phyloP scores from a whole-genome alignment of 257 asterid genomes.

The Perilla frutescens region DNA sequence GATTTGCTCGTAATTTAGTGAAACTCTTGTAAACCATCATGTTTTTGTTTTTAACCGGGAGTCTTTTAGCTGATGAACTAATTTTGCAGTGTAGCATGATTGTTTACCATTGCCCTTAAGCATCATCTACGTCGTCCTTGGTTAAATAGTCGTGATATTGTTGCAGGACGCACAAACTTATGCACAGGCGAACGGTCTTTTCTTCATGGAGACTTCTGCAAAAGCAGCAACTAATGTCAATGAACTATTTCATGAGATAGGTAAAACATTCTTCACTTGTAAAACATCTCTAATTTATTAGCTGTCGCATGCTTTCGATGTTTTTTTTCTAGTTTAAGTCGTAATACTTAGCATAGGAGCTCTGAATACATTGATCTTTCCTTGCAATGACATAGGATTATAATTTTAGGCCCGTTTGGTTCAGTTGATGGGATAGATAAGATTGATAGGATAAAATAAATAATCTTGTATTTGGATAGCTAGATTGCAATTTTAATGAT shows the following conservation, averaged over 20 bases:
- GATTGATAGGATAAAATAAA: no score
- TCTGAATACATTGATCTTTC: neutral
- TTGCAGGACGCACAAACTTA: constrained; percentile 38
- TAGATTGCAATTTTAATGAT: neutral
- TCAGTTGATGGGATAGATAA: neutral
- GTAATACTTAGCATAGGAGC: neutral
- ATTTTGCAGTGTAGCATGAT: neutral
- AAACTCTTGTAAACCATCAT: neutral
- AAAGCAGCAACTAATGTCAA: constrained; percentile 66
- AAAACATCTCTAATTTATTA: neutral
- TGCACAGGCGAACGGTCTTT: constrained; percentile 58
- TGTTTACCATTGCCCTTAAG: constrained; percentile 3
- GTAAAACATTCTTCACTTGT: constrained; percentile 35
- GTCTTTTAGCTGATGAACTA: constrained; percentile 7
- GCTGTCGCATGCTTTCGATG: neutral
- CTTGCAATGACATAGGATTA: neutral
- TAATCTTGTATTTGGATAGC: neutral
- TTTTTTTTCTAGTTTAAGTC: neutral
- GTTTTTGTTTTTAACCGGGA: neutral
- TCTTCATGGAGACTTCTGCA: constrained; percentile 72
- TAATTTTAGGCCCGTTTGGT: neutral
- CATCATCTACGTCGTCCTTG: constrained; percentile 6
- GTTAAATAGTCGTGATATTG: neutral
- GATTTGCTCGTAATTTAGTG: neutral
- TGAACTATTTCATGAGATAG: constrained; percentile 56